Conservation (phyloP, 768 basidiomycete genomes). For the Naganishia vaughanmartiniae region DNA sequence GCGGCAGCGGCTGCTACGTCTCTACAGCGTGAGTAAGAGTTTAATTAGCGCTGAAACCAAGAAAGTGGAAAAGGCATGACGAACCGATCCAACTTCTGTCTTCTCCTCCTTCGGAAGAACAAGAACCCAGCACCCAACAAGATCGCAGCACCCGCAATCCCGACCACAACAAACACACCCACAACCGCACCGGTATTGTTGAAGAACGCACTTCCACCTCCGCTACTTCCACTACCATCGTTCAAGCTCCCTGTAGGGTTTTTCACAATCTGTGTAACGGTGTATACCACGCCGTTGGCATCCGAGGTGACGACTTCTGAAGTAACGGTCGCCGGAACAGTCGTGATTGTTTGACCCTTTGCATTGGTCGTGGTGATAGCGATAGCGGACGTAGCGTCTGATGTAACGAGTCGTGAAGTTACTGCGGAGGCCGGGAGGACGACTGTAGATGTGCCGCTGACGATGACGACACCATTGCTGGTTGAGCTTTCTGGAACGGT, state of each 20-base stretch:
- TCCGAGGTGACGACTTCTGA: conserved; percentile 40
- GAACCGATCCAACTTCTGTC: conserved; percentile 48
- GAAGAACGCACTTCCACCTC: conserved; percentile 55
- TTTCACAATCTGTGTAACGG: conserved; percentile 49
- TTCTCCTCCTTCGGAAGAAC: conserved; percentile 48
- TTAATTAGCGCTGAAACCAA: neutral
- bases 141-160: conserved; percentile 62
- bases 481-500: neutral
- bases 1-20: conserved; percentile 51
- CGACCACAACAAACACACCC: conserved; percentile 71
- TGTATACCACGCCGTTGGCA: conserved; percentile 45
- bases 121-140: conserved; percentile 56
- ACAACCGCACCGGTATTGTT: conserved; percentile 67
- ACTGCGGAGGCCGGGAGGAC: conserved; percentile 15
- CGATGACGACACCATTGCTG: neutral
- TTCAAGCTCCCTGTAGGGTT: conserved; percentile 48
- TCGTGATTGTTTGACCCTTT: conserved; percentile 39
- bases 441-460: conserved; percentile 14
- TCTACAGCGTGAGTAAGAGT: conserved; percentile 5
- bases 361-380: conserved; percentile 46
- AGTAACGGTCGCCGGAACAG: conserved; percentile 46
- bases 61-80: neutral
- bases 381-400: conserved; percentile 40
- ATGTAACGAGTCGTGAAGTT: conserved; percentile 9
- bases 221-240: conserved; percentile 36